Base-by-base conservation (phyloP, 1,139 yeast species). In the Wickerhamiella infanticola region DNA sequence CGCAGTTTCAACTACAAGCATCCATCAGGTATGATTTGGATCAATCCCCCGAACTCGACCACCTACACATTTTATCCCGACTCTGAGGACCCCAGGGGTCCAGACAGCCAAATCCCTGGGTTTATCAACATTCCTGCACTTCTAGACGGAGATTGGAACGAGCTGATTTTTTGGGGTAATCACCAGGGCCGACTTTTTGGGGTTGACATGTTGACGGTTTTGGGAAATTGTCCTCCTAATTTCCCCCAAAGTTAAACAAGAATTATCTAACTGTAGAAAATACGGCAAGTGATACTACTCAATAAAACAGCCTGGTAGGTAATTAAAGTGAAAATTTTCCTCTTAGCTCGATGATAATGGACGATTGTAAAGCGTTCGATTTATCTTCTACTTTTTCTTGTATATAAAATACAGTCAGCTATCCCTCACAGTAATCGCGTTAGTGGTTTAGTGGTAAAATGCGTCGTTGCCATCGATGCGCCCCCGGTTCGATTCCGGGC, bases 401-500 rank as follows among this genome's bases (percentile, higher is more conserved):
- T 18, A 18, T 18, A 18, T 18, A 18, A 18, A 18, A 18, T 2
- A 18, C 2, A 18, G 18, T 2, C 18, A 18, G 18, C 18, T 18
- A 18, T 18, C 18, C 18, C 18, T 18, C 2, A 18, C 18, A 18
- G 18, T 18, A 18, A 18, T 7, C 1, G 70, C 70, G 68, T 63
- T 54, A 62, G 68, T 67, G 70, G 71, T 67, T 67, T 67, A 67
- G 70, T 67, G 72, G 72, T 67, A 68, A 66, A 68, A 68, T 68
- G 65, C 69, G 62, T 64, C 70, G 70, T 67, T 67, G 71, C 72
- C 71, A 67, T 67, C 69, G 70, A 63, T 61, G 69, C 65, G 72
- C 70, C 72, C 72, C 72, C 72, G 72, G 72, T 68, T 68, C 72
- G 72, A 68, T 67, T 68, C 72, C 72, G 72, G 71, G 72, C 69